These are phyloP conservation scores for Aspergillus sp. DNA, from an alignment of 2,329 filamentous ascomycete genomes.

Conservation along the genomic window DNA sequence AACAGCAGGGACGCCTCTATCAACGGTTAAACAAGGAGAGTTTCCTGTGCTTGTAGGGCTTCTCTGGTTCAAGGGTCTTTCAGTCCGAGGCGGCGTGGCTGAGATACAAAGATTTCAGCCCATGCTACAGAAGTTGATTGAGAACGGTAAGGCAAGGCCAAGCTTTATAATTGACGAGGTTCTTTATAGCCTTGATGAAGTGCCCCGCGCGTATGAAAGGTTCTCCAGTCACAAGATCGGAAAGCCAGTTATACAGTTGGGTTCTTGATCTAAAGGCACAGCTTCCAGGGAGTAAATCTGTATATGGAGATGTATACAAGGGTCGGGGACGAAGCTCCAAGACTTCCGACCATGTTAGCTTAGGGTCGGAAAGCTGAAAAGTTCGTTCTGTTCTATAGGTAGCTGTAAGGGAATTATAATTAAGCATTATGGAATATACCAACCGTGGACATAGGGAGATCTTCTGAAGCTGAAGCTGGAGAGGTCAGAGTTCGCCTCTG, in stretches of 20 bases:
- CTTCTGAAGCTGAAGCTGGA: too few relatives aligned
- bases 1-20: background rate
- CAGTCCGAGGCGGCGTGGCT: background rate
- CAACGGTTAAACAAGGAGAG: background rate
- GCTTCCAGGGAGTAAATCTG: too few relatives aligned
- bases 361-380: too few relatives aligned
- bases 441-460: too few relatives aligned
- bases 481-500: too few relatives aligned
- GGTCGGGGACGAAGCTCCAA: too few relatives aligned
- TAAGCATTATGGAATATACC: too few relatives aligned
- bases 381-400: too few relatives aligned
- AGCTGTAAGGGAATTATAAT: too few relatives aligned
- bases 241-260: background rate
- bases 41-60: constrained; percentile 1
- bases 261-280: background rate
- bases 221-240: background rate
- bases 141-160: constrained; percentile 5
- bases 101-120: constrained; percentile 5
- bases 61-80: background rate
- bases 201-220: constrained; percentile 1
- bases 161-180: constrained; percentile 5
- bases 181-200: constrained; percentile 1
- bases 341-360: too few relatives aligned
- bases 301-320: too few relatives aligned
- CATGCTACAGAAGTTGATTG: constrained; percentile 1